These are phyloP conservation scores for Umbelopsis vinacea DNA, from an alignment of 192 early-diverging fungal species.

Conservation along the genomic window DNA sequence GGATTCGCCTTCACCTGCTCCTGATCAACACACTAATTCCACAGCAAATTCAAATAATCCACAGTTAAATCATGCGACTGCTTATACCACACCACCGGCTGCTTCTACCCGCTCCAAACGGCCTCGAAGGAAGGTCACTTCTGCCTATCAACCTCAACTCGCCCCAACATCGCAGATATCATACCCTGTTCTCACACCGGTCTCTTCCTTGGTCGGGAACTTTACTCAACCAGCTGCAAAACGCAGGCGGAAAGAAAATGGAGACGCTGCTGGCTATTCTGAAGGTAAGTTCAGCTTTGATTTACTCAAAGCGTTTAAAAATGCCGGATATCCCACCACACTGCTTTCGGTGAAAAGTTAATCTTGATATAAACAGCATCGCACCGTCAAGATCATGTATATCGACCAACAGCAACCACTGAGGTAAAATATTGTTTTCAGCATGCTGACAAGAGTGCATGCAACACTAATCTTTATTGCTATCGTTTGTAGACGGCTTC, in stretches of 20 bases:
- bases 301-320: no score
- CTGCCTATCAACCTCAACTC: neutral
- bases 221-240: constrained; percentile 15
- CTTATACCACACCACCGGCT: constrained; percentile 29
- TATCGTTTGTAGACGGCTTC: neutral
- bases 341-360: neutral
- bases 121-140: constrained; percentile 16
- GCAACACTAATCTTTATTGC: neutral
- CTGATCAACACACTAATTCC: neutral
- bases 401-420: neutral
- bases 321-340: no score
- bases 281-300: constrained; percentile 1
- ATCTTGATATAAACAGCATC: neutral
- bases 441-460: no score
- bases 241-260: constrained; percentile 19
- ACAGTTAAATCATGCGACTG: neutral
- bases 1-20: constrained; percentile 39
- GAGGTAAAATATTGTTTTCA: neutral
- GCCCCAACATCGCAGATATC: neutral
- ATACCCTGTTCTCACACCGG: constrained; percentile 15
- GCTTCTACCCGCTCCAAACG: constrained; percentile 39
- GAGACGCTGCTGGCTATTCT: neutral
- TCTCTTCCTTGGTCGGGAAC: constrained; percentile 17
- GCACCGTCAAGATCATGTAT: constrained; percentile 9
- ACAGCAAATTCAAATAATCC: neutral